phyloP scores from a whole-genome alignment of 768 basidiomycete species.

The Russula brevipes region DNA sequence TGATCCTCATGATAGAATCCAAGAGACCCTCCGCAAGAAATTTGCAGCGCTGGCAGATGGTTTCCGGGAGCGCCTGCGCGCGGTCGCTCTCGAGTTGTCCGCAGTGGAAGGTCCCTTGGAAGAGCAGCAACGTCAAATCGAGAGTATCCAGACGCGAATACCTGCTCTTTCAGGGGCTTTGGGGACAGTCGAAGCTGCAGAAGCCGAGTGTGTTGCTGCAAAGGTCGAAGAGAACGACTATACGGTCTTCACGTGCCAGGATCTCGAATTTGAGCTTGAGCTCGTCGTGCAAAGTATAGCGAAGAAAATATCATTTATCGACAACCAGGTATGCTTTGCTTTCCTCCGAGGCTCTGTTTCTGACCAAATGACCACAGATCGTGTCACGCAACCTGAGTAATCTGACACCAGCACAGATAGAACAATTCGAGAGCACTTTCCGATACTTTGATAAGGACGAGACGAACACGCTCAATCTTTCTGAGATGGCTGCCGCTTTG shows the following conservation, averaged over 20 bases:
- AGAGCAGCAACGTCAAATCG: constrained; percentile 70
- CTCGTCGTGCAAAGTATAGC: constrained; percentile 72
- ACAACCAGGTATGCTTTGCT: constrained; percentile 70
- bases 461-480: constrained; percentile 75
- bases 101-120: constrained; percentile 73
- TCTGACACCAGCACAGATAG: constrained; percentile 89
- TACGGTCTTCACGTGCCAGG: constrained; percentile 83
- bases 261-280: constrained; percentile 85
- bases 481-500: constrained; percentile 91
- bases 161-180: constrained; percentile 58
- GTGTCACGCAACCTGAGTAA: constrained; percentile 93
- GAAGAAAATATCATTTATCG: constrained; percentile 93
- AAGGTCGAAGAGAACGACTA: constrained; percentile 98
- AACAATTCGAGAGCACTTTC: constrained; percentile 97
- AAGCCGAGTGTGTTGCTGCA: constrained; percentile 73
- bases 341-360: not conserved
- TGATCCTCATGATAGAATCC: constrained; percentile 50
- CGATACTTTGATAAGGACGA: constrained; percentile 95
- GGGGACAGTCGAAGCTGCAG: constrained; percentile 50
- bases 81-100: constrained; percentile 66
- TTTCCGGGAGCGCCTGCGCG: constrained; percentile 62
- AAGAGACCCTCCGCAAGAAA: constrained; percentile 68
- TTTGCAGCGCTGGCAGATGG: constrained; percentile 76
- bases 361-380: constrained; percentile 48
- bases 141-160: constrained; percentile 60